Base-by-base conservation (phyloP, 202 grass and related monocot genomes). In the Panicum virgatum region DNA sequence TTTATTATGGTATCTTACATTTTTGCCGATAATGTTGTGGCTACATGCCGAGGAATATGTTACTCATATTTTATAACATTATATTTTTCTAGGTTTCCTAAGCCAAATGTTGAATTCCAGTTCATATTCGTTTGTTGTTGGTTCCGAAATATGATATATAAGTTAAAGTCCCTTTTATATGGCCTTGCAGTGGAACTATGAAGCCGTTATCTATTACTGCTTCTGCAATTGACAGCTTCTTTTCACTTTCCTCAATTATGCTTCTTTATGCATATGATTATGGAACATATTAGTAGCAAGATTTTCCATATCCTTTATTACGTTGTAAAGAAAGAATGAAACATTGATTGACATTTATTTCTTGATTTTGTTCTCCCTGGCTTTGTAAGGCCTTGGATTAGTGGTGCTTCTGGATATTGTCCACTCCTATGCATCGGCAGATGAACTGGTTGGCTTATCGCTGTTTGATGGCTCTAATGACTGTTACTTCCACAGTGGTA, bases 381-480 rank as follows among this genome's bases (percentile, higher is more conserved):
- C 58, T 73, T 87, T 50, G 22, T 77, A 77, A 97, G 94, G 92
- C 53, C 92, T 94, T 45, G 95, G 92, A 53, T 91, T 98, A 73
- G 62, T 91, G 75, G 90, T 98, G 26, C 84, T 94, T 83, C 80
- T 98, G 84, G 95, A 98, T 89, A 83, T 98, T 86, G 84, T 91
- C 39, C 95, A 98, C 86, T 98, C 95, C 11, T 98, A 98, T 89
- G 95, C 95, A 69, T 98, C 95, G 27, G 86, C 90, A 60, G 95
- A 98, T 78, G 95, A 94, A 83, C 67, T 83, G 78, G 90, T 88
- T 68, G 95, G 95, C 30, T 90, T 98, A 83, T 92, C 95, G 59
- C 95, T 94, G 53, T 98, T 88, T 86, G 95, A 98, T 93, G 95
- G 95, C 26, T 94, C 92, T 37, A 98, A 94, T 77, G 95, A 98